Evolutionary conservation across 768 basidiomycete genomes (phyloP), one percentile per base, ranked within the genome.

Genomic region (Amanita exitialis): DNA sequence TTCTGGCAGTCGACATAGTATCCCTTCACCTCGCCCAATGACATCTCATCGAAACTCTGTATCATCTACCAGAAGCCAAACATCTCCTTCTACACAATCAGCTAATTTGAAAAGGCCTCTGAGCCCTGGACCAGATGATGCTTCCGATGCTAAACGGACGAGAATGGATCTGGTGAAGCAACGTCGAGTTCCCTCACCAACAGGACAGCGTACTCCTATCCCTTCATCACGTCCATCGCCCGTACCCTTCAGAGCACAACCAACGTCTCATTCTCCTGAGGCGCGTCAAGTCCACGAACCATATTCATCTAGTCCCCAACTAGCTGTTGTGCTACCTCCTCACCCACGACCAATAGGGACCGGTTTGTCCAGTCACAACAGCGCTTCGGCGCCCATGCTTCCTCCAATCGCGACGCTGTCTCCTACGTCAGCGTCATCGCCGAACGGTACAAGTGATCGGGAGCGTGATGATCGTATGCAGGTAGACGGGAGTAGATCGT

Each of bases 331-430:
- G 6, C 72, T 89, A 28, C 86, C 86, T 37, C 83, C 84, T 21
- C 86, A 86, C 60, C 86, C 86, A 41, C 75, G 82, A 21, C 86
- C 86, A 9, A 74, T 86, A 45, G 86, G 85, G 13, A 66, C 69
- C 10, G 76, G 78, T 0, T 66, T 77, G 46, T 64, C 70, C 18
- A 65, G 67, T 4, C 71, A 77, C 57, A 39, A 62, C 46, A 62
- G 57, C 35, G 60, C 59, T 7, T 68, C 71, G 5, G 61, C 58
- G 16, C 56, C 71, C 16, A 77, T 84, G 39, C 70, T 87, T 1
- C 86, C 86, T 44, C 83, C 83, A 0, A 86, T 87, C 54, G 75
- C 81, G 20, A 84, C 83, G 6, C 65, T 87, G 20, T 79, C 83
- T 6, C 81, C 83, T 2, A 62, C 76, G 5, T 80, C 80, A 10